These are phyloP conservation scores for Hypoxylon sp. DNA, from an alignment of 2,329 filamentous ascomycete species.

Conservation along the genomic window DNA sequence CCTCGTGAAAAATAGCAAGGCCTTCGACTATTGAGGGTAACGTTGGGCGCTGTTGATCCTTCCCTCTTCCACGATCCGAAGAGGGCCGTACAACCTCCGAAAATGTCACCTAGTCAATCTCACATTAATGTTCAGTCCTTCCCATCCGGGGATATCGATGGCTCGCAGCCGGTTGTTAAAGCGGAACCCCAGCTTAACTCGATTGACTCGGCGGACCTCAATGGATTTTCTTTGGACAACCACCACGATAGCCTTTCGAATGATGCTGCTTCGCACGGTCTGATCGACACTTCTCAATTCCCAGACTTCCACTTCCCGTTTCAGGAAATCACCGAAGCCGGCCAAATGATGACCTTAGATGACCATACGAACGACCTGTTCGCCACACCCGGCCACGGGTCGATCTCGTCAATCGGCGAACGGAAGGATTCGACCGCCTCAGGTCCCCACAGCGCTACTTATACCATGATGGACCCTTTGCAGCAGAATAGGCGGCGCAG, in stretches of 20 bases:
- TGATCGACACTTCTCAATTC: constrained; percentile 65
- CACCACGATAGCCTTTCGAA: constrained; percentile 53
- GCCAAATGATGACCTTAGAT: constrained; percentile 58
- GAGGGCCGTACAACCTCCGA: constrained; percentile 49
- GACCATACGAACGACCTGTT: constrained; percentile 54
- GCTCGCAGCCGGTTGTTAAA: constrained; percentile 52
- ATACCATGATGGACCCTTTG: constrained; percentile 46
- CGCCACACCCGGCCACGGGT: constrained; percentile 47
- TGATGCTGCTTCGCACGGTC: constrained; percentile 51
- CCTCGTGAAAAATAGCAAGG: constrained; percentile 22
- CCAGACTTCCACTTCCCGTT: constrained; percentile 67
- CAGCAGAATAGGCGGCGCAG: constrained; percentile 45
- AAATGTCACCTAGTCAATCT: constrained; percentile 58
- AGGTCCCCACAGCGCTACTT: constrained; percentile 54
- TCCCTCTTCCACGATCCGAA: constrained; percentile 42
- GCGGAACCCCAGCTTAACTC: constrained; percentile 51
- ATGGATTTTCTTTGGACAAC: constrained; percentile 56
- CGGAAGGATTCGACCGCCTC: constrained; percentile 56
- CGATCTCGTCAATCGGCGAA: constrained; percentile 56
- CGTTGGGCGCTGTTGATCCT: constrained; percentile 49
- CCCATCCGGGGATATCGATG: constrained; percentile 54
- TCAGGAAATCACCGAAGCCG: constrained; percentile 58
- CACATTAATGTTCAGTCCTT: constrained; percentile 53
- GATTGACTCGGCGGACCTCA: constrained; percentile 53
- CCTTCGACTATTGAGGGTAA: constrained; percentile 28